Evolutionary conservation across 2,329 filamentous ascomycete species (phyloP), one percentile per base, ranked within the genome.

Genomic region (Aspergillus unguis): DNA sequence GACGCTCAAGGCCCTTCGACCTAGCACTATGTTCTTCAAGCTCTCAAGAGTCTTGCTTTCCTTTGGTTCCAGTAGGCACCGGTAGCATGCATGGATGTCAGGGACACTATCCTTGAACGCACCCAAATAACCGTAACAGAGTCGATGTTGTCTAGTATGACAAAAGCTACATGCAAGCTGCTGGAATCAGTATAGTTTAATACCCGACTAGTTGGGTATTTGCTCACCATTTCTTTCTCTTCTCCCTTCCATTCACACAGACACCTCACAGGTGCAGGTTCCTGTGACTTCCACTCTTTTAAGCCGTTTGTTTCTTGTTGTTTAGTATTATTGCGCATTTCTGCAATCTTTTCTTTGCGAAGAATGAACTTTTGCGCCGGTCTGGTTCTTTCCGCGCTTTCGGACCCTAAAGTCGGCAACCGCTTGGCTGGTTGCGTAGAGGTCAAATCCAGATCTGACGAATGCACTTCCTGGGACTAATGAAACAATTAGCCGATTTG

Each of bases 151-250:
- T 60, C 69, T 73, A 7, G 65, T 73, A 35, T 66, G 58, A 57
- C 77, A 80, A 54, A 71, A 76, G 9, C 58, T 52, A 56, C 77
- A 80, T 50, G 69, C 48, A n/a, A 77, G 60, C 76, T 78, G 37
- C 6, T 17, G 36, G 37, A 5, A 7, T 60, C 53, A 64, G 57
- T 46, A 41, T n/a, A 29, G 45, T 11, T 43, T 5, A 6, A 45
- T 23, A 32, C 27, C 17, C 26, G 23, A 6, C 6, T n/a, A 17
- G 17, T 10, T 35, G 7, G 17, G 17, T 17, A 36, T 29, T 28
- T 36, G 25, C 69, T 58, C 60, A 77, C 76, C 75, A 76, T 76
- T 17, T 66, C 65, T 47, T 55, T 62, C 45, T 77, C 73, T 52
- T 73, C 68, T 23, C 66, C 61, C 25, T 65, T 56, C 58, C 63